These are phyloP conservation scores for Aspergillus heteromorphus DNA, from an alignment of 495 filamentous ascomycete species.

Conservation along the genomic window DNA sequence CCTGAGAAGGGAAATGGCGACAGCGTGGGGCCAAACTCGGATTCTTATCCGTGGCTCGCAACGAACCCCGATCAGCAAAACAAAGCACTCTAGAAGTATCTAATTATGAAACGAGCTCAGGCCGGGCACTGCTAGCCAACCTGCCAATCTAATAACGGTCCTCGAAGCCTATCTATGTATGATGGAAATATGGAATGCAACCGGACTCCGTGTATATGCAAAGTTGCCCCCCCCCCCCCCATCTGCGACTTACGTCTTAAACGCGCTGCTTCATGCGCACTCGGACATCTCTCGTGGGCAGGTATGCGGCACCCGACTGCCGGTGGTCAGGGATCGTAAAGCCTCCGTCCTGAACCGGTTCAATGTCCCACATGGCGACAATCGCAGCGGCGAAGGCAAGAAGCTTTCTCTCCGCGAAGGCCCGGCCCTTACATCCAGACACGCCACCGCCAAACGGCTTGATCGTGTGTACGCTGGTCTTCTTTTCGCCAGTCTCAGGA, in stretches of 20 bases:
- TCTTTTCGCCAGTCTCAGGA: conserved; percentile 25
- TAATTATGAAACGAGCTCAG: background rate
- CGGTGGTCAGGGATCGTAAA: conserved; percentile 29
- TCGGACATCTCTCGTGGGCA: conserved; percentile 31
- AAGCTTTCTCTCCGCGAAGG: conserved; percentile 46
- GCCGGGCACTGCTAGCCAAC: background rate
- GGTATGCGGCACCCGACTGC: conserved; percentile 31
- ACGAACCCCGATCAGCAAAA: too few species aligned
- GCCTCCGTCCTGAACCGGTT: conserved; percentile 27
- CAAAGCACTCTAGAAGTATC: too few species aligned
- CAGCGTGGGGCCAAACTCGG: conserved; percentile 1
- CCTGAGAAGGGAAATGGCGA: too few species aligned
- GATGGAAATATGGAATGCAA: background rate
- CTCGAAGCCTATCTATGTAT: background rate
- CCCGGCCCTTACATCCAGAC: conserved; percentile 41
- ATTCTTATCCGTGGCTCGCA: conserved; percentile 7
- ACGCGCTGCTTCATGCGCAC: conserved; percentile 31
- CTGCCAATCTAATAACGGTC: background rate
- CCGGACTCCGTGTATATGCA: background rate
- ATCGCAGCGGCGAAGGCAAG: conserved; percentile 44
- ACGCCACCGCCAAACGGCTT: conserved; percentile 43
- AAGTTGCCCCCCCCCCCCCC: background rate
- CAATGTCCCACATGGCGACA: conserved; percentile 48
- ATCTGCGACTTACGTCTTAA: conserved; percentile 8
- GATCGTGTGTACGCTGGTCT: conserved; percentile 24